Evolutionary conservation across 2,329 filamentous ascomycete species (phyloP).

Genomic region (Sclerotinia borealis): DNA sequence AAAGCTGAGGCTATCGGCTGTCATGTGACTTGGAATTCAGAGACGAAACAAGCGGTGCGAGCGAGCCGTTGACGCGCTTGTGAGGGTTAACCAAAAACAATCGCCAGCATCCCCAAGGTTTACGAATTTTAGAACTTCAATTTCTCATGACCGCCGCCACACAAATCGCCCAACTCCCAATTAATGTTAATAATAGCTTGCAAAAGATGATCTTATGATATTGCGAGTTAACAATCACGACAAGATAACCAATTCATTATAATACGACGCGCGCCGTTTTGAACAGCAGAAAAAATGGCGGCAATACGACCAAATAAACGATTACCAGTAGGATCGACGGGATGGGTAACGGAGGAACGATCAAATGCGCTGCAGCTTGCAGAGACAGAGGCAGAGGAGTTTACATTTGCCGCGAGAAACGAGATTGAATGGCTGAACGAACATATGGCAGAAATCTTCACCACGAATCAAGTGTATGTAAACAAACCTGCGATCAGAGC

Average conservation of each 20-base stretch:
- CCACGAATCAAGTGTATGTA: constrained; percentile 76
- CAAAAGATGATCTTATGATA: constrained; percentile 25
- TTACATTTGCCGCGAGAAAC: constrained; percentile 84
- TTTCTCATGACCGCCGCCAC: constrained; percentile 17
- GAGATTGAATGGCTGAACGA: constrained; percentile 98
- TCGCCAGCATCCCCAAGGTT: constrained; percentile 18
- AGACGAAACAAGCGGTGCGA: too few species aligned
- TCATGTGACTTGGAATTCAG: background rate
- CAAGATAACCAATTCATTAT: constrained; percentile 9
- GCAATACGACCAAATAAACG: constrained; percentile 40
- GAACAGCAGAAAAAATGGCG: constrained; percentile 29
- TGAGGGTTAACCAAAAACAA: constrained; percentile 15
- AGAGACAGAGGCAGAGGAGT: constrained; percentile 82
- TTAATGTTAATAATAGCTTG: constrained; percentile 10
- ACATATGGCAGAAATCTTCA: constrained; percentile 94
- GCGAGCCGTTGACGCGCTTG: constrained; percentile 3
- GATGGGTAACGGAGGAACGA: constrained; percentile 84
- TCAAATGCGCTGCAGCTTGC: constrained; percentile 70
- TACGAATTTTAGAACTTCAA: constrained; percentile 10
- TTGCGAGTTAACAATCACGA: constrained; percentile 1
- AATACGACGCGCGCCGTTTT: constrained; percentile 30
- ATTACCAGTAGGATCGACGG: constrained; percentile 68
- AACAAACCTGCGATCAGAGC: constrained; percentile 20
- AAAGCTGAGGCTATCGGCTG: background rate
- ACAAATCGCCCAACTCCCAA: background rate